Percentiles rank a stretch among this genome's conserved stretches.
phyloP scores from a whole-genome alignment of 257 asterid genomes.

The Penstemon eatonii region DNA sequence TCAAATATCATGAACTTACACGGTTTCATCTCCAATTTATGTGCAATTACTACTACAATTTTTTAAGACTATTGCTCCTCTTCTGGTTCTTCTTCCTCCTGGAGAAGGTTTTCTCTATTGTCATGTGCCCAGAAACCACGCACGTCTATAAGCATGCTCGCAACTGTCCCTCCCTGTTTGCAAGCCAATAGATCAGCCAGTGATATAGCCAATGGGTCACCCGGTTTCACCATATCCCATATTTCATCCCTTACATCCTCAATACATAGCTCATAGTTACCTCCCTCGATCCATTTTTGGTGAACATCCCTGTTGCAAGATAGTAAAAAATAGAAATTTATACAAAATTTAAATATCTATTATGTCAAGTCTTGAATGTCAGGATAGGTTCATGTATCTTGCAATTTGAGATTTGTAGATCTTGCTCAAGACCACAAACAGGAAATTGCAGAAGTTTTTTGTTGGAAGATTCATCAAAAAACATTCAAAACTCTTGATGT shows the following conservation, averaged over 20 bases:
- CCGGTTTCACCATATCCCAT: conserved; percentile 99
- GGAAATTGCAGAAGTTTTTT: conserved; percentile 59
- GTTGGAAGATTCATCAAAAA: conserved; percentile 63
- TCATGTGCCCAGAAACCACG: conserved; percentile 99
- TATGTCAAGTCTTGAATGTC: background rate
- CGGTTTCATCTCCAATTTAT: conserved; percentile 7
- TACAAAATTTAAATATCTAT: background rate
- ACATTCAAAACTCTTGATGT: conserved; percentile 43
- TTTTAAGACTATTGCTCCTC: conserved; percentile 60
- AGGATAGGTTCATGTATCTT: conserved; percentile 41
- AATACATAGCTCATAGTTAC: conserved; percentile 91
- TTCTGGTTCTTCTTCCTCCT: conserved; percentile 99
- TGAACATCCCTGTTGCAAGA: conserved; percentile 87
- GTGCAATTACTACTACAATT: conserved; percentile 19
- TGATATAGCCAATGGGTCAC: conserved; percentile 68
- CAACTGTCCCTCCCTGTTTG: conserved; percentile 97
- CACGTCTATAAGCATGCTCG: conserved; percentile 97
- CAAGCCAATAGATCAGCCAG: conserved; percentile 78
- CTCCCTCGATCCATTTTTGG: conserved; percentile 99
- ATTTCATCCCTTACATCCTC: conserved; percentile 99
- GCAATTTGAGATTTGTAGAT: conserved; percentile 59
- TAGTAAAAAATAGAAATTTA: conserved; percentile 6
- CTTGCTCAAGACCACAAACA: conserved; percentile 59
- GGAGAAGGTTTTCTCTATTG: conserved; percentile 94
- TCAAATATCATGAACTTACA: background rate